Conservation (phyloP, 306 rosid genomes). For the Cyclanthera cordifolia region DNA sequence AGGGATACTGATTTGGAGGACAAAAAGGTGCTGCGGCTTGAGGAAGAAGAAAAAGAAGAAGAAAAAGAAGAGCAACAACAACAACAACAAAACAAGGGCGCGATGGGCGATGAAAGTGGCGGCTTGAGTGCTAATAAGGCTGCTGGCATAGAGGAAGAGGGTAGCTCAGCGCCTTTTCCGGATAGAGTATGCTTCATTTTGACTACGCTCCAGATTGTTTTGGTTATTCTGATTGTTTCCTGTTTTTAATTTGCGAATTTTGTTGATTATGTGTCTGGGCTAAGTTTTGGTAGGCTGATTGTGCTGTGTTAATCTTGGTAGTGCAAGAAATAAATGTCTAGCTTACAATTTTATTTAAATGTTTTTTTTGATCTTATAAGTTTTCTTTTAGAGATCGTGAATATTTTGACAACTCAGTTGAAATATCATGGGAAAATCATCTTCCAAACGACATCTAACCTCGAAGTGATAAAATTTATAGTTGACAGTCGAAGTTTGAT, state of each 20-base stretch:
- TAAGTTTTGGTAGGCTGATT: background rate
- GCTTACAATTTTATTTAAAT: background rate
- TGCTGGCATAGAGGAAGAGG: constrained; percentile 65
- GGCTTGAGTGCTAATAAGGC: constrained; percentile 84
- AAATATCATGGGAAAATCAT: background rate
- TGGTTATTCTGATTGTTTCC: too few species aligned
- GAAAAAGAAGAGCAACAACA: too few species aligned
- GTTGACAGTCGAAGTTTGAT: background rate
- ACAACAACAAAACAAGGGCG: constrained; percentile 28
- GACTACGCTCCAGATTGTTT: background rate
- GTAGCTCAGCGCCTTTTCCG: constrained; percentile 74
- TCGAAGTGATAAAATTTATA: background rate
- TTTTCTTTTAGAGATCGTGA: too few species aligned
- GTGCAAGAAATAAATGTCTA: background rate
- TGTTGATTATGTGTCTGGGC: background rate
- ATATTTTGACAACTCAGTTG: background rate
- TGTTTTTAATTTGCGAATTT: background rate
- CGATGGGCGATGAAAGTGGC: constrained; percentile 80
- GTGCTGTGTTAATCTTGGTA: background rate
- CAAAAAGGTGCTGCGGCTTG: constrained; percentile 17
- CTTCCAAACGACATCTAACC: background rate
- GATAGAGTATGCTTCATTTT: constrained; percentile 43
- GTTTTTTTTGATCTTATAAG: too few species aligned
- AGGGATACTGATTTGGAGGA: constrained; percentile 25
- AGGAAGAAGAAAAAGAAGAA: constrained; percentile 19